Evolutionary conservation across 495 filamentous ascomycete species (phyloP), one percentile per base, ranked within the genome.

Genomic region (Penicillium malachiteum): DNA sequence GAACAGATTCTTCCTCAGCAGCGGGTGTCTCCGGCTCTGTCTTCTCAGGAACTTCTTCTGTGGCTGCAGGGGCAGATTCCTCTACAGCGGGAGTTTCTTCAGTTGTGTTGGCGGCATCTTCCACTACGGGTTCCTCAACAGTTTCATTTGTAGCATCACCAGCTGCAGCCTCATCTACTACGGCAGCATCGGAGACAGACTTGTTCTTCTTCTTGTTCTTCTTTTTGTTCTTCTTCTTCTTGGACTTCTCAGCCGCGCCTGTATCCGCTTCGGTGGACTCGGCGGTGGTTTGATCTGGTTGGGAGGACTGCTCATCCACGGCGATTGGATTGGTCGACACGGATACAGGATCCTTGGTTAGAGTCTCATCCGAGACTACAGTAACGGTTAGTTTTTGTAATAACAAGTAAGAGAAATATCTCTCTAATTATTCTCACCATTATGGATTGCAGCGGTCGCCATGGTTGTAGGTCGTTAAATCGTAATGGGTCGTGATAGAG

Each of bases 361-460:
- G 55, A n/a, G 53, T 53, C 55, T 62, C 62, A 18, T 65, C 62
- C 18, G 62, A 55, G 40, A 62, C 62, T 65, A 14, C 5, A 40
- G 41, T 7, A 16, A 35, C 5, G 38, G 39, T 42, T 13, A 18
- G 30, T 9, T 21, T n/a, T 11, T n/a, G 26, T 44, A 1, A 7
- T 17, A 30, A 32, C 3, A 17, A 1, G 13, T 26, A 4, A 26
- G 21, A 26, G 21, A 26, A 32, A 41, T 33, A 49, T 13, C 45
- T 30, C 17, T 32, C 14, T 39, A 2, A 12, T 43, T 43, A 43
- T 4, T 52, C 52, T 42, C 50, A 65, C 62, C 58, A 51, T 58
- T 62, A 38, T 61, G 62, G 37, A 60, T 65, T 26, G 62, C 57
- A 46, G 62, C 62, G 48, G 62, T 62, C 33, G 62, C 62, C 62